Evolutionary conservation across 805 yeast species (phyloP).

Genomic region (Candida suzukii): DNA sequence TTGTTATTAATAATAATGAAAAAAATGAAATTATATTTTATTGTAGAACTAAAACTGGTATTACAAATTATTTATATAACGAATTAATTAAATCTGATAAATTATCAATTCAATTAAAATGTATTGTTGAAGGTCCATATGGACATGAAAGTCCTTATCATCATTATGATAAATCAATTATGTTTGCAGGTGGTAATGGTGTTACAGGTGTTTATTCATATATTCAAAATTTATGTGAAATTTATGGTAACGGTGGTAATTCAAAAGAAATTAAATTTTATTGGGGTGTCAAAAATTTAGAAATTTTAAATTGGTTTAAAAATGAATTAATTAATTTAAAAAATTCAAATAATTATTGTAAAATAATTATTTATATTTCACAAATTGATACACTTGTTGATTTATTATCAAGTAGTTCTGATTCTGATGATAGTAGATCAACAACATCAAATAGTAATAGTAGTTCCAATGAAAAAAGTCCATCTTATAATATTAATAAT

Average conservation of each 20-base stretch:
- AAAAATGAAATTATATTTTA: slow-evolving; percentile 33
- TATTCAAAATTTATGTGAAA: slow-evolving; percentile 23
- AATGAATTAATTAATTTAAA: slow-evolving; percentile 33
- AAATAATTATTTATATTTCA: slow-evolving; percentile 36
- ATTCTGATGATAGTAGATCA: too few relatives aligned
- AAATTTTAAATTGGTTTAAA: slow-evolving; percentile 43
- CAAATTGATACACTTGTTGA: slow-evolving; percentile 7
- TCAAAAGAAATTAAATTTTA: slow-evolving; percentile 37
- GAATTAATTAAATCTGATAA: slow-evolving; percentile 21
- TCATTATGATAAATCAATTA: slow-evolving; percentile 45
- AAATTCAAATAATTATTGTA: slow-evolving; percentile 20
- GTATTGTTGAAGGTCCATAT: slow-evolving; percentile 65
- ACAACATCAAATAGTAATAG: background rate
- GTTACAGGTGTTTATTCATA: slow-evolving; percentile 52
- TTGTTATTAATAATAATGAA: slow-evolving; percentile 28
- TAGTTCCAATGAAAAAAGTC: slow-evolving; percentile 7
- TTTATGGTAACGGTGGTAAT: slow-evolving; percentile 14
- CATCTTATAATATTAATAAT: too few relatives aligned
- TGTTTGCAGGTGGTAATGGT: slow-evolving; percentile 73
- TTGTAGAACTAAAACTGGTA: slow-evolving; percentile 51
- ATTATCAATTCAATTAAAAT: slow-evolving; percentile 18
- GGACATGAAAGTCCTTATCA: slow-evolving; percentile 48
- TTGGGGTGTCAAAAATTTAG: slow-evolving; percentile 57
- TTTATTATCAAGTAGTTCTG: background rate
- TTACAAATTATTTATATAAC: slow-evolving; percentile 37